Evolutionary conservation across 148 eudicot genomes (phyloP), one percentile per base, ranked within the genome.

Genomic region (Amaranthus cruentus): DNA sequence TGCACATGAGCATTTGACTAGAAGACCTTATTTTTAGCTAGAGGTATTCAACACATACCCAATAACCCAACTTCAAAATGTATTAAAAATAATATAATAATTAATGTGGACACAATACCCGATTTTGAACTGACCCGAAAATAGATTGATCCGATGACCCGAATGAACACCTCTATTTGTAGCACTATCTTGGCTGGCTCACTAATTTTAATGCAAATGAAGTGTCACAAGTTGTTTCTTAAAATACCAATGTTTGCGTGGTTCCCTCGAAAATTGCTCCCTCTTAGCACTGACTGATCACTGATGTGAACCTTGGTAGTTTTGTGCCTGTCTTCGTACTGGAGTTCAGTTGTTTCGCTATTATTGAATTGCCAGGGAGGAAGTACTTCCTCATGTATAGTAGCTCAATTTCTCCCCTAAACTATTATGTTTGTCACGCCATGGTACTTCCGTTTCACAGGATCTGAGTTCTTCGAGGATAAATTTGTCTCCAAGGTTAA

Each of bases 381-480:
- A 63, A 44, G 18, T 42, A 43, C 7, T 18, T 44, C 66, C 67
- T 43, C 3, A 4, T 44, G 14, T 64, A 46, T 3, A 44, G 47
- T 46, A 64, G 65, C 47, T 13, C 50, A 7, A 11, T 44, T 44
- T 5, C 14, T 4, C 9, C 51, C 68, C 68, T 46, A 10, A 2
- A 64, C 21, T 62, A 12, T 4, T 60, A 7, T 76, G 47, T 43
- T 15, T 55, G 48, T 18, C 47, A 44, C 44, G 50, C 61, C 6
- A 3, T 21, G n/a, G 53, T 43, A 13, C 62, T 10, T n/a, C 28
- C 73, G 21, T 38, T 63, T 44, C 75, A 54, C 85, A 92, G 97
- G 97, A 65, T 92, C 97, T 66, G 97, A 92, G 79, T 92, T 88
- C 86, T 79, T 88, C 14, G 97, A 92, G 80, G 97, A 88, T 82